Percentiles rank a stretch among this genome's conserved stretches.
phyloP scores from a whole-genome alignment of 306 rosid genomes.

The Castanea crenata region DNA sequence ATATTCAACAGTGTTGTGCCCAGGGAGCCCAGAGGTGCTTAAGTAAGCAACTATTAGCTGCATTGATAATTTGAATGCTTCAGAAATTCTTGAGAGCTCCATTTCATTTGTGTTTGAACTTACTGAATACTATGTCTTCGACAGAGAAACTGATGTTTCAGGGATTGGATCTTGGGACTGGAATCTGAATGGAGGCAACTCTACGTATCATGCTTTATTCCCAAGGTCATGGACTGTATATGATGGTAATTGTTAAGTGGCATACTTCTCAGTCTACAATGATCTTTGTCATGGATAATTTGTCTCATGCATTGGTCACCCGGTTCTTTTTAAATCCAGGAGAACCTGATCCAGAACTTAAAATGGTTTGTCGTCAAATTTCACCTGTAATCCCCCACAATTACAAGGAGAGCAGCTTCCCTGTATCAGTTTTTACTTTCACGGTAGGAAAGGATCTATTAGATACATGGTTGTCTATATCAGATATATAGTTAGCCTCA shows the following conservation, averaged over 20 bases:
- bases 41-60: constrained; percentile 45
- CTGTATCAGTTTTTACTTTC: constrained; percentile 83
- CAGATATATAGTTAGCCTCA: constrained; percentile 1
- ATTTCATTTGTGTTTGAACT: constrained; percentile 8
- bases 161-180: constrained; percentile 96
- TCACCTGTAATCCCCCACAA: constrained; percentile 93
- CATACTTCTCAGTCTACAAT: constrained; percentile 20
- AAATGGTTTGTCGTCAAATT: constrained; percentile 87
- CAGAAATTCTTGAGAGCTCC: constrained; percentile 10
- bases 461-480: constrained; percentile 10
- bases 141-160: constrained; percentile 62
- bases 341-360: constrained; percentile 80
- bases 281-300: constrained; percentile 10
- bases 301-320: constrained; percentile 20
- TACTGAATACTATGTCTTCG: constrained; percentile 22
- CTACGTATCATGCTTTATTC: constrained; percentile 84
- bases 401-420: constrained; percentile 95
- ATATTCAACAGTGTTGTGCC: constrained; percentile 68
- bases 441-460: constrained; percentile 50
- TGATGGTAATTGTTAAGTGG: constrained; percentile 53
- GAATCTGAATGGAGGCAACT: constrained; percentile 71
- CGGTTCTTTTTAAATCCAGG: constrained; percentile 46
- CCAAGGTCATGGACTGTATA: constrained; percentile 96
- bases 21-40: constrained; percentile 48
- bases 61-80: constrained; percentile 5